These are phyloP conservation scores for Saturnispora dispora DNA, from an alignment of 805 yeast genomes.

Conservation along the genomic window DNA sequence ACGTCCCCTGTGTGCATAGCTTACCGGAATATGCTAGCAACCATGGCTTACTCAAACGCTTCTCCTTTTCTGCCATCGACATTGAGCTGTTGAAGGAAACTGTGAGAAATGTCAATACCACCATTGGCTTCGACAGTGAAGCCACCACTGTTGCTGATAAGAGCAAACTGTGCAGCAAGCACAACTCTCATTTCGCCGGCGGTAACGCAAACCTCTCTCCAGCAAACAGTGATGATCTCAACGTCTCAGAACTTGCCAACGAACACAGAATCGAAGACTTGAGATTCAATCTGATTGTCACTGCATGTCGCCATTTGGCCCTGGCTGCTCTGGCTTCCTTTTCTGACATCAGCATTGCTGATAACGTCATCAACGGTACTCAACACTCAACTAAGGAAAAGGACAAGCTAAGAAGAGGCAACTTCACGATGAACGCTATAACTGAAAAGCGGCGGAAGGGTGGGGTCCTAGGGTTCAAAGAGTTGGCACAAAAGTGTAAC, in stretches of 20 bases:
- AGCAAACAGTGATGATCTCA: too few relatives aligned
- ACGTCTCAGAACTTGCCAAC: not conserved
- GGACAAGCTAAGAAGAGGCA: slow-evolving; percentile 2
- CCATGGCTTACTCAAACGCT: slow-evolving; percentile 14
- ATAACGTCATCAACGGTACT: not conserved
- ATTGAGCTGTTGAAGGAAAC: slow-evolving; percentile 38
- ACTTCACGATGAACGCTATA: slow-evolving; percentile 8
- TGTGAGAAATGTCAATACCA: slow-evolving; percentile 44
- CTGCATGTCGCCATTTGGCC: slow-evolving; percentile 79
- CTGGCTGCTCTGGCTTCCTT: slow-evolving; percentile 47
- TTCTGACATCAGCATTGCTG: slow-evolving; percentile 10
- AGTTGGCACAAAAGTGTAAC: slow-evolving; percentile 75
- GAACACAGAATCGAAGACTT: not conserved
- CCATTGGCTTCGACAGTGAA: slow-evolving; percentile 39
- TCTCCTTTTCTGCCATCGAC: slow-evolving; percentile 34
- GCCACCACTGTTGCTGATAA: too few relatives aligned
- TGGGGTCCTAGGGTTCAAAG: slow-evolving; percentile 76
- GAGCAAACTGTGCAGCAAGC: not conserved
- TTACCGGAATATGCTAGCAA: slow-evolving; percentile 33
- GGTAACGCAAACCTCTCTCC: too few relatives aligned
- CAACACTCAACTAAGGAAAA: not conserved
- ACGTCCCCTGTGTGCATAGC: slow-evolving; percentile 44
- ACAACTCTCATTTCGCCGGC: too few relatives aligned
- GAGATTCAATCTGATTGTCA: slow-evolving; percentile 49
- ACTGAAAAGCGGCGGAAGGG: slow-evolving; percentile 46